Base-by-base conservation (phyloP, 139 green algal species). In the Coelastrella sp. region DNA sequence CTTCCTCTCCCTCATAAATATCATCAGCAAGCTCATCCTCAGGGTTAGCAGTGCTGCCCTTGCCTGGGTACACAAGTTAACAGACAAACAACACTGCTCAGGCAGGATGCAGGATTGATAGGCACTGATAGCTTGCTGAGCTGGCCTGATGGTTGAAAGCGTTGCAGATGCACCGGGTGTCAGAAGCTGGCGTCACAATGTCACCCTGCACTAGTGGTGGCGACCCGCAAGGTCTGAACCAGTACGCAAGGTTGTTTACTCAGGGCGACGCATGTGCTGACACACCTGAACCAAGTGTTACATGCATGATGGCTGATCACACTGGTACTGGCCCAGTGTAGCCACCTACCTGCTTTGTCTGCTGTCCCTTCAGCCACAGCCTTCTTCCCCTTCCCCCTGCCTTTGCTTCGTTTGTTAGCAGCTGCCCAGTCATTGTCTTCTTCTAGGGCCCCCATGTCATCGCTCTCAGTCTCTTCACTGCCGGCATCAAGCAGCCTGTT, bases 1-100 rank as follows among this genome's bases (percentile, higher is more conserved):
- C 89, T 80, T 89, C 89, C 73, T 92, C 89, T 11, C 89, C 89
- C 5, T 17, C 61, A 80, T 89, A 92, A 10, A 92, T 85, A 54
- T 92, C 89, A 75, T 92, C 89, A 23, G 89, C 58, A 22, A 86
- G 14, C 74, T 89, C 89, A 32, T 91, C 88, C 7, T 91, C 88
- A 8, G 88, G 77, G n/a, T 80, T 80, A 19, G 58, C 87, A 16
- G 11, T 4, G 4, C 58, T 68, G 61, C 61, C 61, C 61, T 71
- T 10, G 8, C 10, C 11, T 71, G 61, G 11, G 61, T 47, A 82
- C 22, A 10, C 61, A 71, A 71, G 10, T 13, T 19, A 19, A 10
- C 4, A 47, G 32, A 47, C 32, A 47, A 47, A 47, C 32, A 47
- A 47, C 32, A 47, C 32, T 47, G 32, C 32, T 47, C 32, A 47